These are phyloP conservation scores for Agastache rugosa DNA, from an alignment of 257 asterid species.

Conservation along the genomic window DNA sequence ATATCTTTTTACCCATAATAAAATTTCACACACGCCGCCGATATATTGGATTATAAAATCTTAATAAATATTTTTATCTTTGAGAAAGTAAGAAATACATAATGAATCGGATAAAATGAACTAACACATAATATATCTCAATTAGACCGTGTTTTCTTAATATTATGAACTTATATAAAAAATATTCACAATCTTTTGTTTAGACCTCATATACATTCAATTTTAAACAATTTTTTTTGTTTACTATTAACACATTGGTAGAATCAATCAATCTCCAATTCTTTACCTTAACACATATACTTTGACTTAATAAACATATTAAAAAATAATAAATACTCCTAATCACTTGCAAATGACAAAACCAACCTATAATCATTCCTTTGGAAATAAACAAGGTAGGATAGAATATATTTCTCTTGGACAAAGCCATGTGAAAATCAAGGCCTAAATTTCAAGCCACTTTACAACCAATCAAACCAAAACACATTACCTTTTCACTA, in stretches of 20 bases:
- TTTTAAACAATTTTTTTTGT: too few relatives aligned
- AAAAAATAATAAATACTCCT: not conserved
- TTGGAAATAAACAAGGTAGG: constrained; percentile 23
- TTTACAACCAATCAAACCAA: constrained; percentile 46
- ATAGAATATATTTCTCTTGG: constrained; percentile 18
- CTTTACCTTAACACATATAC: not conserved
- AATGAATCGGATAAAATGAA: too few relatives aligned
- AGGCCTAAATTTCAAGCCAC: constrained; percentile 45
- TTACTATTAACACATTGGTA: not conserved
- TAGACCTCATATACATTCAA: not conserved
- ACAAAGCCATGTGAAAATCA: constrained; percentile 39
- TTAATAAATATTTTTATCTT: too few relatives aligned
- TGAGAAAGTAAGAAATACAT: too few relatives aligned
- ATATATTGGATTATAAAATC: too few relatives aligned
- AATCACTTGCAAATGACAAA: not conserved
- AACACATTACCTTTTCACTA: not conserved
- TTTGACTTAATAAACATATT: not conserved
- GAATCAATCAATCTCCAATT: constrained; percentile 19
- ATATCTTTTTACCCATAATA: too few relatives aligned
- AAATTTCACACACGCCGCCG: too few relatives aligned
- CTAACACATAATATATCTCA: too few relatives aligned
- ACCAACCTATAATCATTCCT: not conserved
- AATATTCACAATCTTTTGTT: too few relatives aligned
- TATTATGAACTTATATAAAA: not conserved
- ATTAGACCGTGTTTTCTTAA: too few relatives aligned